Base-by-base conservation (phyloP, 2,329 filamentous ascomycete genomes). In the Gliomastix tumulicola region DNA sequence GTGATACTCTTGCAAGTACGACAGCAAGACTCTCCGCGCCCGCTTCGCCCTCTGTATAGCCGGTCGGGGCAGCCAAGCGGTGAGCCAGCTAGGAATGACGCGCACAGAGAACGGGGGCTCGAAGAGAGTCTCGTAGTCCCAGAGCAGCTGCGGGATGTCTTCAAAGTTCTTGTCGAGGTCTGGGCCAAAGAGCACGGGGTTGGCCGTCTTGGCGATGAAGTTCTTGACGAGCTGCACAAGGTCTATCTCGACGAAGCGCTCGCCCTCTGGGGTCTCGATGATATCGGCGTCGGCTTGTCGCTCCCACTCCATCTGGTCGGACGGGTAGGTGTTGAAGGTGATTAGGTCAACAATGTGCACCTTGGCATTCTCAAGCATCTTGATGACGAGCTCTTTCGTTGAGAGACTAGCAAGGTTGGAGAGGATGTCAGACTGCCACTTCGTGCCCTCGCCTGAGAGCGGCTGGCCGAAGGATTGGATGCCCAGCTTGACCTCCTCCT, bases 101-200 rank as follows among this genome's bases (percentile, higher is more conserved):
- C 55, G 47, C n/a, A n/a, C n/a, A n/a, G n/a, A n/a, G n/a, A n/a
- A n/a, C n/a, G n/a, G n/a, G n/a, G n/a, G n/a, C n/a, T n/a, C n/a
- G n/a, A n/a, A n/a, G n/a, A n/a, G n/a, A n/a, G n/a, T n/a, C 36
- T 65, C 59, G 28, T 62, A 59, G 8, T 44, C 40, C 62, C 62
- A 66, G 25, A 66, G 41, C 11, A 54, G 44, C 22, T 56, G 43
- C 50, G 58, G 62, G 16, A 64, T 53, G 1, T 61, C 54, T 4
- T 58, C 53, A 12, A 59, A 65, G 42, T 65, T 61, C 20, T 63
- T 53, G 31, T 62, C 51, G 45, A 66, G 62, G 39, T 65, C 57
- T 4, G 55, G 57, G n/a, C 63, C 63, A 32, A 63, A 56, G 6
- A 65, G 46, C 3, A 57, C 50, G 4, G 49, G 43, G 11, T 52